Evolutionary conservation across 1,284 basidiomycete species (phyloP).

Genomic region (Pholiota adiposa): DNA sequence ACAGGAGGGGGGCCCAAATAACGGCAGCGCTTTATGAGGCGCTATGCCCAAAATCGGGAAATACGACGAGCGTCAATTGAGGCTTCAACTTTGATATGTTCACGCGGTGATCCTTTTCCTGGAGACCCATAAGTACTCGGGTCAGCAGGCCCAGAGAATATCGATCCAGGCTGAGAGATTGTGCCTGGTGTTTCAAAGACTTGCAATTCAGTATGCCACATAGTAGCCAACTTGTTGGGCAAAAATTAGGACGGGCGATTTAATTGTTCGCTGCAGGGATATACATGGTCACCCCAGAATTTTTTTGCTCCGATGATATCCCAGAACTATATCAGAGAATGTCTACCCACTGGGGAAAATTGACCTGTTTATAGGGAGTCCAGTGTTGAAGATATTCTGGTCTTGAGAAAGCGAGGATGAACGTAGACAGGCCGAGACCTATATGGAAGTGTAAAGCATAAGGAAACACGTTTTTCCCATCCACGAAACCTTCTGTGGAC

Average conservation of each 20-base stretch:
- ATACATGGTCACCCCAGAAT: background rate
- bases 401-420: slow-evolving; percentile 11
- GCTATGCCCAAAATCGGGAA: background rate
- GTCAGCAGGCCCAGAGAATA: background rate
- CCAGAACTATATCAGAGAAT: slow-evolving; percentile 3
- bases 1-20: background rate
- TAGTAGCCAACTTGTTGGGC: slow-evolving; percentile 1
- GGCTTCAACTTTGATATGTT: background rate
- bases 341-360: slow-evolving; percentile 4
- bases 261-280: background rate
- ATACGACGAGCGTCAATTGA: background rate
- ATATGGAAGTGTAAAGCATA: slow-evolving; percentile 6
- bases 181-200: background rate
- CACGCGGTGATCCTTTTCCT: background rate
- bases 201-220: background rate
- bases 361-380: slow-evolving; percentile 1
- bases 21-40: background rate
- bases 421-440: slow-evolving; percentile 2
- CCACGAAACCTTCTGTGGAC: background rate
- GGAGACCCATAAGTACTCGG: background rate
- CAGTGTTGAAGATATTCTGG: background rate
- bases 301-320: slow-evolving; percentile 8
- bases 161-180: background rate
- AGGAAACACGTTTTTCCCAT: slow-evolving; percentile 6
- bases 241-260: background rate